A percentile compares a stretch with the other conserved stretches of the same genome.
Conservation (phyloP, 495 filamentous ascomycete genomes). For the Lasiosphaeria hispida region DNA sequence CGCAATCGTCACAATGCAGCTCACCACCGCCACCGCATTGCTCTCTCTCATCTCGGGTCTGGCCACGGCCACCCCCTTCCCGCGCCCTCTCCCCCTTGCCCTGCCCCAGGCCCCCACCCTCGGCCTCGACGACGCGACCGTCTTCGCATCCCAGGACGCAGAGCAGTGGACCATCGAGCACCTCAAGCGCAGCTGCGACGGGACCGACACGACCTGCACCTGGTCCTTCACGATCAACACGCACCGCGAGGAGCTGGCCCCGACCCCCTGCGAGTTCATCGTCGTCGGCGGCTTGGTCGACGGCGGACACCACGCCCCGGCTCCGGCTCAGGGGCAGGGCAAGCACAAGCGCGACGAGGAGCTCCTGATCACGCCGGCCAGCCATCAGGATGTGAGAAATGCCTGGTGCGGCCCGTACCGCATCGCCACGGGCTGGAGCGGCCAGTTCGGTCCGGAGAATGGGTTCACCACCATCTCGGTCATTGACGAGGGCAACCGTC, state of each 20-base stretch:
- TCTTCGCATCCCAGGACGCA: too few relatives aligned
- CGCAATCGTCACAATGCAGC: constrained; percentile 40
- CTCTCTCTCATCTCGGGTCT: constrained; percentile 33
- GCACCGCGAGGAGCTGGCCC: constrained; percentile 26
- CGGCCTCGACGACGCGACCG: constrained; percentile 19
- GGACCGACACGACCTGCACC: constrained; percentile 38
- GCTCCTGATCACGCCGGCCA: constrained; percentile 36
- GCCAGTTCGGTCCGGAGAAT: constrained; percentile 46
- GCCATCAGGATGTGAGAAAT: constrained; percentile 27
- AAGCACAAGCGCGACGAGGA: constrained; percentile 24
- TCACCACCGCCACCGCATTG: constrained; percentile 35
- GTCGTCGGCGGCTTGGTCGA: too few relatives aligned
- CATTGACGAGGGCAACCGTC: constrained; percentile 33
- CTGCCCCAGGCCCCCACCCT: not conserved
- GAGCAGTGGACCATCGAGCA: constrained; percentile 43
- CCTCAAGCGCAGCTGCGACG: constrained; percentile 45
- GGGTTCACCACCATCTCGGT: constrained; percentile 54
- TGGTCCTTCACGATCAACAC: constrained; percentile 48
- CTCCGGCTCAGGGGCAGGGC: too few relatives aligned
- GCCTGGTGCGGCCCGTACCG: constrained; percentile 41
- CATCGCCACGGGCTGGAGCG: constrained; percentile 50
- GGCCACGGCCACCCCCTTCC: constrained; percentile 36
- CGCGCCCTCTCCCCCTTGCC: not conserved
- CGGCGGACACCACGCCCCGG: too few relatives aligned
- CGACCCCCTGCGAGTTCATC: constrained; percentile 16